phyloP scores from a whole-genome alignment of 495 filamentous ascomycete genomes.

The Hyaloscypha finlandica region DNA sequence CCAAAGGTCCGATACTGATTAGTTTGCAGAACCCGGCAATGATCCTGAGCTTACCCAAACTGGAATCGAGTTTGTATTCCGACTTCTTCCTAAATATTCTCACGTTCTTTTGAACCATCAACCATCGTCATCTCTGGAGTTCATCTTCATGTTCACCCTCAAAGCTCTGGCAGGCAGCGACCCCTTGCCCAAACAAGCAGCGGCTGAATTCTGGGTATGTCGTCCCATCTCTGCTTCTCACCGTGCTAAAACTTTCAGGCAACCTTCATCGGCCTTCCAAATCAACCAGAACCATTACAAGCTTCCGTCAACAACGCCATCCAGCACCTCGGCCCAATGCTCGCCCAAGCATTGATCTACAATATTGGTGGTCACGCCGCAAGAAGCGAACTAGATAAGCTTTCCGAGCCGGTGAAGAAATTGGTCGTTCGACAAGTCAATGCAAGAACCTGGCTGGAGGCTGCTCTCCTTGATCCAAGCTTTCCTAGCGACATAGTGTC shows the following conservation, averaged over 20 bases:
- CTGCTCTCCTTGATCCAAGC: slow-evolving; percentile 50
- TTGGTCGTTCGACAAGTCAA: slow-evolving; percentile 65
- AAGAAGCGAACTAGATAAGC: slow-evolving; percentile 74
- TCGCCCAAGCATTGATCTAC: slow-evolving; percentile 60
- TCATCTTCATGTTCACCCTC: slow-evolving; percentile 77
- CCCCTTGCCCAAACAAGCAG: slow-evolving; percentile 76
- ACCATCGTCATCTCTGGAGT: slow-evolving; percentile 54
- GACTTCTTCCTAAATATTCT: slow-evolving; percentile 65
- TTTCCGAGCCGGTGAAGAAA: slow-evolving; percentile 77
- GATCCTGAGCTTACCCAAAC: slow-evolving; percentile 83
- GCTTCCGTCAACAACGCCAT: slow-evolving; percentile 54
- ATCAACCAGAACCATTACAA: slow-evolving; percentile 43
- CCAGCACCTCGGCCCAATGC: slow-evolving; percentile 57
- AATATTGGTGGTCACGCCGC: slow-evolving; percentile 74
- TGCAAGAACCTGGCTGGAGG: slow-evolving; percentile 62
- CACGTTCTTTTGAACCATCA: slow-evolving; percentile 55
- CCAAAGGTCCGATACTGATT: slow-evolving; percentile 23
- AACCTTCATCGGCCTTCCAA: slow-evolving; percentile 47
- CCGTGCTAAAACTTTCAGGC: slow-evolving; percentile 39
- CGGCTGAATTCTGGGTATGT: slow-evolving; percentile 79
- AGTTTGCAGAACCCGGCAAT: slow-evolving; percentile 50
- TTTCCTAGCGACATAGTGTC: slow-evolving; percentile 67
- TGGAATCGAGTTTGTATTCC: slow-evolving; percentile 70
- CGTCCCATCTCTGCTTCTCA: not conserved
- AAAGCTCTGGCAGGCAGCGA: slow-evolving; percentile 71